Base-by-base conservation (phyloP, 768 basidiomycete species). In the Phylloporus sp. region DNA sequence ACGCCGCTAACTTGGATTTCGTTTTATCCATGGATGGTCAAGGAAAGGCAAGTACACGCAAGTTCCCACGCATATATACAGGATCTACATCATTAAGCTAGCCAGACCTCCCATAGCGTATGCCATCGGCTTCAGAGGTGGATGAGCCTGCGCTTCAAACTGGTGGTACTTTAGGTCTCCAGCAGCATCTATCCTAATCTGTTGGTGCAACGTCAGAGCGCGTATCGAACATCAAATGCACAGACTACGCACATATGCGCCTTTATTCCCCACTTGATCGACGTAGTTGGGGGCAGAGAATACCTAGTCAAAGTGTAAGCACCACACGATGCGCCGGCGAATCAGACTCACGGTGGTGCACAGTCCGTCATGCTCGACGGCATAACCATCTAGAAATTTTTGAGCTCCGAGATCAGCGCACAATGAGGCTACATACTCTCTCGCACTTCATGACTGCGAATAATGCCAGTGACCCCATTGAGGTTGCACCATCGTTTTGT, bases 281-380 rank as follows among this genome's bases (percentile, higher is more conserved):
- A 91, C 87, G 57, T 94, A 93, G 64, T 98, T 97, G 4, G 95
- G 95, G 31, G 95, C 94, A 36, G 89, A 92, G 65, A 93, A 94
- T 7, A 91, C 86, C 87, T 89, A 52, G 49, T 50, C 43, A 34
- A 26, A 24, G 29, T 11, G 32, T 55, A 38, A 49, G 47, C 47
- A 60, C 61, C 17, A 42, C 9, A 44, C n/a, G 17, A 38, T 18
- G 13, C 27, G 42, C 1, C 5, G 0, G 14, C 13, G 32, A 18
- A 31, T 20, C 27, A 36, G 31, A 56, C 76, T 55, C 64, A 84
- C 92, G 11, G 96, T 98, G 24, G 90, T 94, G 67, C 95, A 96
- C 34, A 96, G 71, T 2, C 96, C 95, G 53, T 88, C 78, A 60
- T 98, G 96, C 63, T 98, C 96, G 44, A 98, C 76, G 53, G 93